Evolutionary conservation across 148 eudicot species (phyloP).

Genomic region (Polygonum maritimum): DNA sequence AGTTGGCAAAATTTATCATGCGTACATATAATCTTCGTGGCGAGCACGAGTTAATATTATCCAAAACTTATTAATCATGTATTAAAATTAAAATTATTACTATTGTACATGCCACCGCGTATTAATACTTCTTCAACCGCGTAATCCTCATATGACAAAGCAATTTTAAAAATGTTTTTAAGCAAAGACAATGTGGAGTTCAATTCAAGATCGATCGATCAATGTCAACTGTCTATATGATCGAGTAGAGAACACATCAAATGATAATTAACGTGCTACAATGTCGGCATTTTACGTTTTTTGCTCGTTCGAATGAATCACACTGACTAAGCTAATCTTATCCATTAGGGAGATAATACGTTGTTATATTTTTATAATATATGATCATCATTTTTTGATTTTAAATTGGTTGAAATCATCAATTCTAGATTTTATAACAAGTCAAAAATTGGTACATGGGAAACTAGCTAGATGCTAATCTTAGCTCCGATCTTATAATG

Average conservation of each 20-base stretch:
- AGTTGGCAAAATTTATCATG: too few relatives aligned
- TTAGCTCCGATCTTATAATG: not conserved
- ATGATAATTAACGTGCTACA: not conserved
- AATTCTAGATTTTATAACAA: not conserved
- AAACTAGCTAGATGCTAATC: too few relatives aligned
- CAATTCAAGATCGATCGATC: not conserved
- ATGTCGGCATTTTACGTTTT: not conserved
- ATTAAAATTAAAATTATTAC: not conserved
- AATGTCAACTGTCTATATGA: constrained; percentile 1
- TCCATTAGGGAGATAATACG: not conserved
- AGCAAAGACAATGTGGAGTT: not conserved
- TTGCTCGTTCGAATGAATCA: not conserved
- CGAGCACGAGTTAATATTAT: not conserved
- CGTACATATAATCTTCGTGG: not conserved
- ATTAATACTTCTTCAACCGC: not conserved
- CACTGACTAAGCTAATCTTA: not conserved
- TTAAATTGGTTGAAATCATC: not conserved
- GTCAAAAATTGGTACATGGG: not conserved
- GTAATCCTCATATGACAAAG: not conserved
- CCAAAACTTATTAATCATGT: not conserved
- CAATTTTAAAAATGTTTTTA: not conserved
- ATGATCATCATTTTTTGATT: not conserved
- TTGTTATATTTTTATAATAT: not conserved
- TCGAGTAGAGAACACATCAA: constrained; percentile 8
- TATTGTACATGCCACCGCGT: not conserved